These are phyloP conservation scores for Datisca glomerata DNA, from an alignment of 306 rosid species.

Conservation along the genomic window DNA sequence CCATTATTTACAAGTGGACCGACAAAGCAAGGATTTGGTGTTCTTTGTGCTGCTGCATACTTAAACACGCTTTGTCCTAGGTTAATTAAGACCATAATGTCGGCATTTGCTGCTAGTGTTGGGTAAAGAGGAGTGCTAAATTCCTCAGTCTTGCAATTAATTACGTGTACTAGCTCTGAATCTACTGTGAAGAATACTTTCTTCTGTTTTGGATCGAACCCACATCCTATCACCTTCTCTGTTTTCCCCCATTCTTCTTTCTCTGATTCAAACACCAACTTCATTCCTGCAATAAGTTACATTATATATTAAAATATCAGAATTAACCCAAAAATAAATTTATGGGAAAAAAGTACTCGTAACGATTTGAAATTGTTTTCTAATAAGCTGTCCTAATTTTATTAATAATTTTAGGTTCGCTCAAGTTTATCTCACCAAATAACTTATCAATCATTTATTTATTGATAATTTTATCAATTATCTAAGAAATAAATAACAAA, in stretches of 20 bases:
- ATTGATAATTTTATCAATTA: no score
- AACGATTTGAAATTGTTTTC: no score
- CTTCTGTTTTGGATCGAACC: conserved; percentile 72
- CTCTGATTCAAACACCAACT: conserved; percentile 48
- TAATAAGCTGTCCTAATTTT: no score
- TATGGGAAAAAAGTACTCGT: no score
- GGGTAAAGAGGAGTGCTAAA: conserved; percentile 61
- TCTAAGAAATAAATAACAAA: no score
- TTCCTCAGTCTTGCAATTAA: conserved; percentile 66
- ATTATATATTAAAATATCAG: no score
- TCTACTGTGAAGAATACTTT: conserved; percentile 80
- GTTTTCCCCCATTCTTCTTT: conserved; percentile 55
- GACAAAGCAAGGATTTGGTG: conserved; percentile 80
- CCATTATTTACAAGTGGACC: conserved; percentile 33
- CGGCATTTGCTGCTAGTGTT: conserved; percentile 47
- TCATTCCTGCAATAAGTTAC: conserved; percentile 58
- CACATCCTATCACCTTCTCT: conserved; percentile 75
- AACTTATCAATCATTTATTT: no score
- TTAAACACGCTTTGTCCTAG: conserved; percentile 75
- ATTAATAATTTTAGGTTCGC: no score
- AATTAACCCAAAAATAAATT: no score
- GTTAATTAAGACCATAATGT: conserved; percentile 50
- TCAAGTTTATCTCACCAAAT: no score
- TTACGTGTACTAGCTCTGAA: conserved; percentile 60
- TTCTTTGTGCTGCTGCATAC: conserved; percentile 71